Evolutionary conservation across 2,329 filamentous ascomycete species (phyloP), one percentile per base, ranked within the genome.

Genomic region (Podosphaera leucotricha): DNA sequence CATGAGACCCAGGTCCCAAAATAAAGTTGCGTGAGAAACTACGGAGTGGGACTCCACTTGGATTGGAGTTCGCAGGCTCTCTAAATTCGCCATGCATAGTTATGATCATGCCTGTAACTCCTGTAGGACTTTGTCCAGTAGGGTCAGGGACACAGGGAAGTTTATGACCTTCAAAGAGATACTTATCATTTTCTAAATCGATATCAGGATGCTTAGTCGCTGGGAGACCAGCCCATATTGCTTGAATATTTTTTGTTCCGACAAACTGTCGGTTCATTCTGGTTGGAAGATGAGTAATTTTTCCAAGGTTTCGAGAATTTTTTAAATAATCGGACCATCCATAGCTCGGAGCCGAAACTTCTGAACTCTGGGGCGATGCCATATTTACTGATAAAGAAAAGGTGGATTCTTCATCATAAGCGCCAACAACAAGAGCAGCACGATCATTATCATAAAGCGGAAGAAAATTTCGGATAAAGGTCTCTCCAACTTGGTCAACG

Each of bases 71-170:
- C 51, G 80, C 72, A 16, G 77, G 64, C 56, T 93, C 85, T 41
- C 87, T 76, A 47, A 84, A 92, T 54, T 87, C 80, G 49, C 84
- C 81, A 53, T 90, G 80, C n/a, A 87, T 68, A 6, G 71, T 77
- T 51, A 92, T 71, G 42, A 82, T 69, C 50, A 92, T 71, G 6
- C 84, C 83, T 49, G 81, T 80, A 18, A 87, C 81, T 3, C 81
- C 82, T 18, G 64, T 63, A 1, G 63, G 57, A 48, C 67, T 77
- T 49, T 77, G 67, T 1, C 75, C 74, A 11, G 68, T 70, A 2
- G 75, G 76, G 52, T 92, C 83, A 2, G 71, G 69, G 20, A 92
- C 67, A 28, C 77, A 75, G 1, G 77, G 71, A 28, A 86, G 65
- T 15, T 78, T 70, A 53, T 84, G 77, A 51, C 82, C 86, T 60